Evolutionary conservation across 2,329 filamentous ascomycete species (phyloP), one percentile per base, ranked within the genome.

Genomic region (Clonostachys sp.): DNA sequence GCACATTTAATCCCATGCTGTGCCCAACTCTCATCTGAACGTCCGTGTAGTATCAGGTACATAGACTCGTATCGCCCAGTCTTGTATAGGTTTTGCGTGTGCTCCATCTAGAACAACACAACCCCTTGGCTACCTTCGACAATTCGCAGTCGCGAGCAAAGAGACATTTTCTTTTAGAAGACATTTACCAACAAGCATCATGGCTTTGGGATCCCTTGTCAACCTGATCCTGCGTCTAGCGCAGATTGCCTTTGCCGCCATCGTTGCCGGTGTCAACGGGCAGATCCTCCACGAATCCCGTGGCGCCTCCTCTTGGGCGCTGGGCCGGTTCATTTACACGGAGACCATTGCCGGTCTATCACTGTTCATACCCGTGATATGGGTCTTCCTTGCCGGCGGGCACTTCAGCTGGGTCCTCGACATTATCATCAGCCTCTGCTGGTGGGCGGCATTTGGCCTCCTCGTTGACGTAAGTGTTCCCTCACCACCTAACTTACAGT

Each of bases 391-490:
- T 88, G 59, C 78, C 80, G 3, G 70, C 71, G 45, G 77, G 74
- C 42, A 89, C 91, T 64, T 83, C 51, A 77, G 85, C 64, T 91
- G 84, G 77, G 84, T 84, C 1, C 70, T 83, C 55, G 88, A 92
- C 59, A 57, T 91, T 24, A 54, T 90, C 57, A 71, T 91, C 54
- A 85, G 83, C 41, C 66, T 84, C 47, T 73, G 79, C 44, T 91
- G 86, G 86, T 89, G 88, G 59, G 77, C 80, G 24, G 74, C 76
- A 4, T 89, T 89, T 56, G 84, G 82, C 36, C 70, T 89, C 6
- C 70, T 87, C 6, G 81, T 85, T 46, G 71, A 83, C 59, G 76
- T 80, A 67, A 70, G 75, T 72, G 5, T 7, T 20, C n/a, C 17
- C 44, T 39, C 41, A 9, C 18, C 36, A 46, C 34, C n/a, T 6